Evolutionary conservation across 1,284 basidiomycete genomes (phyloP).

Genomic region (Phellopilus nigrolimitatus): DNA sequence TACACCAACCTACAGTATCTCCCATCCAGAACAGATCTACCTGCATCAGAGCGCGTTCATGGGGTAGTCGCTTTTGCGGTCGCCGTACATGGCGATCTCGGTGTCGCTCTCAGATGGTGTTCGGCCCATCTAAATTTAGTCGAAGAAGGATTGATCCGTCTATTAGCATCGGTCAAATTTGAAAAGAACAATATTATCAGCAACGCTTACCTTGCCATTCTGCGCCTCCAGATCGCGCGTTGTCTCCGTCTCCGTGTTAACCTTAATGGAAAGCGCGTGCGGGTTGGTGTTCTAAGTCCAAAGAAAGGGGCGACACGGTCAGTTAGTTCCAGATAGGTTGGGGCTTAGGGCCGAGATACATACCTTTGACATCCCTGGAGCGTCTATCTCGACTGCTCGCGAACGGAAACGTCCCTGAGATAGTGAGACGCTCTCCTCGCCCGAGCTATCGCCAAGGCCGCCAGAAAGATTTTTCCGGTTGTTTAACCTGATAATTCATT

Average conservation of each 20-base stretch:
- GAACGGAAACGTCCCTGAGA: slow-evolving; percentile 12
- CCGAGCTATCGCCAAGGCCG: slow-evolving; percentile 12
- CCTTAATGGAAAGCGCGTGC: slow-evolving; percentile 18
- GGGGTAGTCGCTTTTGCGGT: slow-evolving; percentile 9
- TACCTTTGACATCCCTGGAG: slow-evolving; percentile 4
- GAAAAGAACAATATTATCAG: background rate
- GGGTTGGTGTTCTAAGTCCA: no score
- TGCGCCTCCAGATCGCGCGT: slow-evolving; percentile 4
- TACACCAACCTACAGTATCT: no score
- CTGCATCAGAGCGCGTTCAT: slow-evolving; percentile 12
- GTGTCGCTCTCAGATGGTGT: slow-evolving; percentile 15
- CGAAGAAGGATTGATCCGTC: slow-evolving; percentile 6
- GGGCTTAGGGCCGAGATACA: no score
- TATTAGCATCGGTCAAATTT: slow-evolving; percentile 1
- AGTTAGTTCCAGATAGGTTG: no score
- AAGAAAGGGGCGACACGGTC: no score
- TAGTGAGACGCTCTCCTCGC: slow-evolving; percentile 11
- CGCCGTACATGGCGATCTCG: slow-evolving; percentile 12
- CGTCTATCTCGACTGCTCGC: slow-evolving; percentile 14
- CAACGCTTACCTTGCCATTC: slow-evolving; percentile 10
- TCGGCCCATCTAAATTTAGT: slow-evolving; percentile 4
- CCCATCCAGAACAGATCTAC: no score
- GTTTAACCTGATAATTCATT: slow-evolving; percentile 16
- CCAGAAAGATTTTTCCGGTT: slow-evolving; percentile 5
- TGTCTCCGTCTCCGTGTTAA: slow-evolving; percentile 19